Evolutionary conservation across 345 rosid species (phyloP), one percentile per base, ranked within the genome.

Genomic region (Pistacia vera): DNA sequence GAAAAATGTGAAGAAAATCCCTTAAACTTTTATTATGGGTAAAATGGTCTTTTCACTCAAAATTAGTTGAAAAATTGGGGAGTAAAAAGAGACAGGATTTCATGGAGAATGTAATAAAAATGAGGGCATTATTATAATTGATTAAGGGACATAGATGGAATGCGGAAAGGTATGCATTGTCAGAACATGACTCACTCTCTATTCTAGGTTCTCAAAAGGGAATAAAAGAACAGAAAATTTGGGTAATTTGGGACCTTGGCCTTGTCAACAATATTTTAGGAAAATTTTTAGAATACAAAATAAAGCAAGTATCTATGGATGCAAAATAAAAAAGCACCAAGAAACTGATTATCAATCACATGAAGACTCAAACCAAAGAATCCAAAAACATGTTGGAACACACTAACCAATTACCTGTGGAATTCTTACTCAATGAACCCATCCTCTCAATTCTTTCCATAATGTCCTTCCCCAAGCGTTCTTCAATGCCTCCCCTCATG

Each of bases 381-480:
- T 58, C 48, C 11, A 28, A 4, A 66, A 13, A 44, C 11, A 61
- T 30, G 20, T 58, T 66, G n/a, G 66, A 67, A 68, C 49, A 58
- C 60, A 76, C 33, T 33, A 60, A 38, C 28, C 13, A 5, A 0
- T 63, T 68, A 88, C 94, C 94, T 81, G 74, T 78, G 77, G 83
- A 82, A 77, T 87, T 82, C 77, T 68, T 72, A 71, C 83, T 95
- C 86, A 3, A 95, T 14, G 69, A 77, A 90, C 35, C 98, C 97
- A 30, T 86, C 79, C 77, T 83, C 74, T 85, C 86, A 35, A 89
- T 77, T 72, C 59, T 87, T 77, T 89, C 86, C 75, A 88, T 49
- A 62, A 55, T 89, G 66, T 85, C 89, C 72, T 86, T 83, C 58
- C 98, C 98, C 25, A 93, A 66, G 62, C 93, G 91, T 62, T 87